These are phyloP conservation scores for Annulohypoxylon bovei DNA, from an alignment of 495 filamentous ascomycete species.

Conservation along the genomic window DNA sequence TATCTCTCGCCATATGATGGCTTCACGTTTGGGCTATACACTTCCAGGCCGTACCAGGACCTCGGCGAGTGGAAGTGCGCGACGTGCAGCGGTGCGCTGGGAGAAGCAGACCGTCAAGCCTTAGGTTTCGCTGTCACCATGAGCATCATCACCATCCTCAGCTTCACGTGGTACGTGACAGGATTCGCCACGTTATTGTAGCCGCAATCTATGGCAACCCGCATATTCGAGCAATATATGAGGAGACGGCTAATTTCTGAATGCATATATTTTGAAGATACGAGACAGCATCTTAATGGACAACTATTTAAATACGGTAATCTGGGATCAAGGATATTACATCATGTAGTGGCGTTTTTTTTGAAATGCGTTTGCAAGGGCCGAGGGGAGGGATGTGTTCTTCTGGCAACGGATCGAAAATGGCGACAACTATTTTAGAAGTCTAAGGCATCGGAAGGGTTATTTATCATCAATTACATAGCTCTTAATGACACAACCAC, in stretches of 20 bases:
- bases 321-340: slow-evolving; percentile 25
- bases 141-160: slow-evolving; percentile 77
- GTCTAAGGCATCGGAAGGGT: slow-evolving; percentile 27
- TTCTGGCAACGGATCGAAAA: slow-evolving; percentile 38
- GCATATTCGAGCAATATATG: neutral
- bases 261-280: slow-evolving; percentile 38
- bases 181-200: slow-evolving; percentile 69
- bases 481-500: slow-evolving; percentile 44
- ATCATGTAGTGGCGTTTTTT: slow-evolving; percentile 40
- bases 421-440: slow-evolving; percentile 35
- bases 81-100: slow-evolving; percentile 77
- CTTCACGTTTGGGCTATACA: slow-evolving; percentile 86
- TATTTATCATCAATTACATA: slow-evolving; percentile 45
- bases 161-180: slow-evolving; percentile 89
- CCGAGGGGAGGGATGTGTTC: neutral
- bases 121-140: slow-evolving; percentile 79
- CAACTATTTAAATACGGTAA: slow-evolving; percentile 27
- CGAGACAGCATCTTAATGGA: slow-evolving; percentile 28
- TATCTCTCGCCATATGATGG: slow-evolving; percentile 72
- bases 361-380: slow-evolving; percentile 18
- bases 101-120: slow-evolving; percentile 69
- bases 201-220: slow-evolving; percentile 6
- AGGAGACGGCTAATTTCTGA: slow-evolving; percentile 21
- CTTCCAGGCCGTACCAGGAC: slow-evolving; percentile 69
- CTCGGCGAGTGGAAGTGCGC: slow-evolving; percentile 69